Evolutionary conservation across 805 yeast genomes (phyloP), one percentile per base, ranked within the genome.

Genomic region (Suhomyces kilbournensis): DNA sequence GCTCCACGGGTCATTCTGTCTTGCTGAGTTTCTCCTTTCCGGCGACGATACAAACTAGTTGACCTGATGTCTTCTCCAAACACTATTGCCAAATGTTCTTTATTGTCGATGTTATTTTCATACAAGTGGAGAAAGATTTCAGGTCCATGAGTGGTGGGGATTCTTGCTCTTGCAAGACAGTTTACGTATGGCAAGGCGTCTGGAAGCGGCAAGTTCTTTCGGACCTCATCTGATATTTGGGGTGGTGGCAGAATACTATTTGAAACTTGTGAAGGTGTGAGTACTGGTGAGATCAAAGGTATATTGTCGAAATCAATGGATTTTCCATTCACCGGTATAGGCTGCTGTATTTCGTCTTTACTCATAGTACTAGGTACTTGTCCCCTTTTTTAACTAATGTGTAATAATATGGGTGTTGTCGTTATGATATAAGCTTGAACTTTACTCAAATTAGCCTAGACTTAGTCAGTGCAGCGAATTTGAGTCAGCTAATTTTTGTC

Each of bases 1-100:
- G 99, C 99, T 25, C 99, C 99, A 59, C 99, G 80, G n/a, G 96
- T 91, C 97, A 94, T 94, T 59, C 99, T 72, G 66, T 90, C 97
- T 60, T 83, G 86, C 69, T 91, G 97, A 0, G 96, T 77, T 57
- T 94, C 99, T 44, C 82, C 82, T 0, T 72, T 72, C 49, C 89
- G 73, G 48, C 71, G 72, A 44, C 72, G 78, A 71, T 83, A 94
- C 48, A 94, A 73, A 3, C 90, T 75, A 63, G 80, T 78, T 2
- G 97, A 90, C 58, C 97, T 78, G 49, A 94, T 86, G 59, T 88
- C 87, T 63, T 90, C 96, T 8, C 98, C 97, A 72, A 94, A 93
- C 4, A 94, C 99, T 53, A 94, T 93, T 5, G 99, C 99, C 62
- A 94, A 72, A 70, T 94, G 99, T 70, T 94, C 99, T 67, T 94